A percentile compares a stretch with the other conserved stretches of the same genome.
These are phyloP conservation scores for Pezicula radicicola DNA, from an alignment of 2,329 filamentous ascomycete genomes.

Conservation along the genomic window DNA sequence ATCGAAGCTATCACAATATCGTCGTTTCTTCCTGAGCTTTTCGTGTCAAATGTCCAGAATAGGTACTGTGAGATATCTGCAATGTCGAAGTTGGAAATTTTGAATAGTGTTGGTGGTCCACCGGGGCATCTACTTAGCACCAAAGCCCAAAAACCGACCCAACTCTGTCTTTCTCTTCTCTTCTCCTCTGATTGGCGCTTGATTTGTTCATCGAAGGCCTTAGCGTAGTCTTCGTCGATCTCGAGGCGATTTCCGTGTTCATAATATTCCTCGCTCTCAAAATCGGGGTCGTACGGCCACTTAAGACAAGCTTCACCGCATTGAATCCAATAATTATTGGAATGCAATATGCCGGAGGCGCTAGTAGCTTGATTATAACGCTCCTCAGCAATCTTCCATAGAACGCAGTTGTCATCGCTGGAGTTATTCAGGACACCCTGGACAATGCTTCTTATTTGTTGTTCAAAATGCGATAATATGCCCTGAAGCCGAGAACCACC, in stretches of 20 bases:
- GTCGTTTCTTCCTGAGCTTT: conserved; percentile 14
- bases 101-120: conserved; percentile 3
- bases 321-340: not conserved
- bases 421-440: conserved; percentile 3
- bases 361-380: conserved; percentile 15
- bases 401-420: conserved; percentile 1
- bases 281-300: not conserved
- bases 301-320: not conserved
- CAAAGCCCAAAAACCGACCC: conserved; percentile 4
- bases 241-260: not conserved
- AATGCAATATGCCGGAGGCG: conserved; percentile 8
- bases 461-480: conserved; percentile 1
- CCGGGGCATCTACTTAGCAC: conserved; percentile 1
- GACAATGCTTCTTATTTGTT: conserved; percentile 1
- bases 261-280: not conserved
- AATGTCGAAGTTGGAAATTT: not conserved
- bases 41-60: conserved; percentile 16
- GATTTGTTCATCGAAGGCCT: not conserved
- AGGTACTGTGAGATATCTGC: conserved; percentile 12
- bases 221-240: not conserved
- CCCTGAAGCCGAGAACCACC: conserved; percentile 1
- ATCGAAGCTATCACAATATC: conserved; percentile 14
- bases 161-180: conserved; percentile 1
- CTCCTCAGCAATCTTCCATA: conserved; percentile 16
- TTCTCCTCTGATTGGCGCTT: not conserved